A percentile compares a stretch with the other conserved stretches of the same genome.
These are phyloP conservation scores for Oemleria cerasiformis DNA, from an alignment of 306 rosid species.

Conservation along the genomic window DNA sequence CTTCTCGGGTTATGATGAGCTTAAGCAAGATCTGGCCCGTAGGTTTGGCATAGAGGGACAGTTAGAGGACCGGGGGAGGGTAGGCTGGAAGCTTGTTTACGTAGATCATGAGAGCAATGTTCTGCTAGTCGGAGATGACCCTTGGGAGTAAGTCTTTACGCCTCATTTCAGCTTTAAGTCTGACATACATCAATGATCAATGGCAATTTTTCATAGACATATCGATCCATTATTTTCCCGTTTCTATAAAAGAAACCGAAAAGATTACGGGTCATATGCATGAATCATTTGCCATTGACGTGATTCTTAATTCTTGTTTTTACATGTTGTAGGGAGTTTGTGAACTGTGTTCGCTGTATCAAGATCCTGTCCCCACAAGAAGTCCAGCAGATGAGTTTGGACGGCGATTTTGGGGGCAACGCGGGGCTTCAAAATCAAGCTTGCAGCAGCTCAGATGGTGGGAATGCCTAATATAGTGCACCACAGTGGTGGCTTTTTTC, in stretches of 20 bases:
- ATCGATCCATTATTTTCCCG: too few species aligned
- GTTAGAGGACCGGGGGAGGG: conserved; percentile 76
- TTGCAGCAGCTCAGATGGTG: conserved; percentile 92
- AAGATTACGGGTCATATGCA: too few species aligned
- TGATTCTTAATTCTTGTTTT: background rate
- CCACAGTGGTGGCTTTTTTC: conserved; percentile 35
- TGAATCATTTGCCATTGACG: too few species aligned
- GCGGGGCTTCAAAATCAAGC: conserved; percentile 81
- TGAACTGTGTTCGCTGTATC: conserved; percentile 86
- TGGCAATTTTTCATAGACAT: too few species aligned
- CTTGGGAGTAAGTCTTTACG: conserved; percentile 79
- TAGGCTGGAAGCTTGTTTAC: conserved; percentile 95
- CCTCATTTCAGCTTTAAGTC: conserved; percentile 17
- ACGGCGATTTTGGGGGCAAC: conserved; percentile 70
- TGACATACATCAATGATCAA: too few species aligned
- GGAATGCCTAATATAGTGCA: conserved; percentile 49
- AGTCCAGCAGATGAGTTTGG: conserved; percentile 95
- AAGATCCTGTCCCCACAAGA: conserved; percentile 94
- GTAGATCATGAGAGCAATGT: conserved; percentile 93
- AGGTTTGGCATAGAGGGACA: conserved; percentile 95
- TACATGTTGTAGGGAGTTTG: conserved; percentile 67
- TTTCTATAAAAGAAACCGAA: too few species aligned
- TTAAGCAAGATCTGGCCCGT: conserved; percentile 88
- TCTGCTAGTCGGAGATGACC: conserved; percentile 94
- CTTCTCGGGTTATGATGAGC: conserved; percentile 79